These are phyloP conservation scores for Kockovaella imperatae DNA, from an alignment of 768 basidiomycete species.

Conservation along the genomic window DNA sequence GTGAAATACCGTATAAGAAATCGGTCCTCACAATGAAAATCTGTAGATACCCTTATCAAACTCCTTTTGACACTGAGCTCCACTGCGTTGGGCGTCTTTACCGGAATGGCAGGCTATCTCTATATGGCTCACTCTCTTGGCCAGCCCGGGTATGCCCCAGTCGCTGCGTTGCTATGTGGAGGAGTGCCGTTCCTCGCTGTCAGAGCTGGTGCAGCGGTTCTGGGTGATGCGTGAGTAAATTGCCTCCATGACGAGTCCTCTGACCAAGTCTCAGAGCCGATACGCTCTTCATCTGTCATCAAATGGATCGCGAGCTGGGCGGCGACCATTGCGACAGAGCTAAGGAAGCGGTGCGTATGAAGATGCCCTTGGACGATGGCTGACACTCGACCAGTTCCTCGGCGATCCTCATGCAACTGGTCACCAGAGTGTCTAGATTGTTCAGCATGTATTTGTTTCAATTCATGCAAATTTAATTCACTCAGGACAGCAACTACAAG, in stretches of 20 bases:
- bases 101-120: constrained; percentile 72
- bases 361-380: too few species aligned
- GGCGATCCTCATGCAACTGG: too few species aligned
- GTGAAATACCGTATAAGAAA: too few species aligned
- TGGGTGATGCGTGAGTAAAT: constrained; percentile 61
- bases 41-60: constrained; percentile 61
- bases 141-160: constrained; percentile 64
- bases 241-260: not conserved
- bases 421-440: too few species aligned
- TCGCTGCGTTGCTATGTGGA: constrained; percentile 67
- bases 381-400: too few species aligned
- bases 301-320: constrained; percentile 56
- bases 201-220: constrained; percentile 70
- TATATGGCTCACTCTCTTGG: constrained; percentile 75
- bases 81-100: constrained; percentile 69
- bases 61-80: constrained; percentile 58
- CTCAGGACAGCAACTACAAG: too few species aligned
- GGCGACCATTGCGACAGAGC: constrained; percentile 53
- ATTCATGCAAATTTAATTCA: too few species aligned
- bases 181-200: constrained; percentile 74
- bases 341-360: constrained; percentile 54
- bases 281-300: constrained; percentile 60
- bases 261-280: constrained; percentile 50
- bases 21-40: constrained; percentile 41
- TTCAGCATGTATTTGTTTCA: too few species aligned